Conservation (phyloP, 495 filamentous ascomycete species). For the Tuber microsphaerosporum region DNA sequence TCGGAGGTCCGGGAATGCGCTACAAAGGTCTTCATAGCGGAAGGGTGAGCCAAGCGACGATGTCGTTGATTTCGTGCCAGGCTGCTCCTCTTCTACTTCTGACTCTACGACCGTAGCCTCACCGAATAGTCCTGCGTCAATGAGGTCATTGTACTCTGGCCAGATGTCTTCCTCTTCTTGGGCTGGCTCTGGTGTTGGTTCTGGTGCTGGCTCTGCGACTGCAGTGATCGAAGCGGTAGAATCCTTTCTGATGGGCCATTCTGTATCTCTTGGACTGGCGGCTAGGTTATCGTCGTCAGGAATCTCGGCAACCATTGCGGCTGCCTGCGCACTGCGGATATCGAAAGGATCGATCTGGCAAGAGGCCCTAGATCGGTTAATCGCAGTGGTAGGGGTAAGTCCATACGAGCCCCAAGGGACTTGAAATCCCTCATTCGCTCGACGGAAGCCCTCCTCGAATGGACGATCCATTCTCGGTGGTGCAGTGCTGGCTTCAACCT, state of each 20-base stretch:
- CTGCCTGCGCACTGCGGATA: constrained; percentile 1
- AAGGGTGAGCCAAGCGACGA: constrained; percentile 41
- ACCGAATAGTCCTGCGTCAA: constrained; percentile 55
- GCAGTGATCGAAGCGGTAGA: constrained; percentile 6
- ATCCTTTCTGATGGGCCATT: constrained; percentile 32
- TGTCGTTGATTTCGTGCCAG: constrained; percentile 33
- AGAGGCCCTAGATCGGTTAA: constrained; percentile 9
- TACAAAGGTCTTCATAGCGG: constrained; percentile 39
- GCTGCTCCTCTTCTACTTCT: constrained; percentile 14
- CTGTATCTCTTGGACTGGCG: constrained; percentile 12
- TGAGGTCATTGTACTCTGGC: constrained; percentile 84
- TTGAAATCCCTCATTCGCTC: constrained; percentile 38
- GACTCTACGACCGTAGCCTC: constrained; percentile 26
- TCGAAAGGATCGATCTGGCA: constrained; percentile 37
- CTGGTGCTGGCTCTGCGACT: constrained; percentile 1
- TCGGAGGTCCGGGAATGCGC: constrained; percentile 29
- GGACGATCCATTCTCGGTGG: constrained; percentile 31
- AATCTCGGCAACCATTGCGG: constrained; percentile 1
- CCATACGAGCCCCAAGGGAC: constrained; percentile 34
- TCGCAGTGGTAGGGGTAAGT: constrained; percentile 29
- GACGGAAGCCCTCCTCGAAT: constrained; percentile 27
- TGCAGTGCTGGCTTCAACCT: constrained; percentile 30
- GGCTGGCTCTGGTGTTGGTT: constrained; percentile 12
- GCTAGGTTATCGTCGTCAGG: constrained; percentile 18
- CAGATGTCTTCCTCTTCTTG: constrained; percentile 75